Base-by-base conservation (phyloP, 169 alveolate genomes). In the Plasmodium malariae region DNA sequence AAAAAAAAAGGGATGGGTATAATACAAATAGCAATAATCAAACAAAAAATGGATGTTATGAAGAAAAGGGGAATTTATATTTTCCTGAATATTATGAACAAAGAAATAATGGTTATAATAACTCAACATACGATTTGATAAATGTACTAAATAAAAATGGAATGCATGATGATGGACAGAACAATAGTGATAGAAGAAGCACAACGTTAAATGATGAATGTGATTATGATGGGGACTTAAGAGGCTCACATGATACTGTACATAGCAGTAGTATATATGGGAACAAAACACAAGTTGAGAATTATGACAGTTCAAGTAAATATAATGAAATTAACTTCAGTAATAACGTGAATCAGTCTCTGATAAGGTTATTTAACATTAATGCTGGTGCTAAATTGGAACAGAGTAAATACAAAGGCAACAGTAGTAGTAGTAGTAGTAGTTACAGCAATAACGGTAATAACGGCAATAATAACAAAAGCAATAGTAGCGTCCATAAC, bases 301-400 rank as follows among this genome's bases (percentile, higher is more conserved):
- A 36, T 11, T 0, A 5, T 30, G 87, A 43, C 3, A 49, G 36
- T 11, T 36, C 71, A 7, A 40, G n/a, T 28, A 73, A 73, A 26
- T 34, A 57, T n/a, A 72, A 57, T 26, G 37, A 62, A 21, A 59
- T 37, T 12, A 40, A 34, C 51, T 57, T 55, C 11, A n/a, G 1
- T 28, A 30, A 71, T 19, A 45, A 21, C 21, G 24, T 73, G 17
- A 73, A 73, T 34, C 26, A 32, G 14, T 57, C 87, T 12, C 24
- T 55, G 36, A 73, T 73, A 28, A 73, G 36, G 19, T 17, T 73
- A 30, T 19, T 73, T 30, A 73, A 32, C n/a, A 45, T 73, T 65
- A 43, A 49, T 9, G 43, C 21, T 36, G 48, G 34, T 17, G 24
- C 26, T 14, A 30, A 70, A 70, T 54, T 26, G 59, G 34, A n/a